Evolutionary conservation across 1,284 basidiomycete species (phyloP).

Genomic region (Meira nashicola): DNA sequence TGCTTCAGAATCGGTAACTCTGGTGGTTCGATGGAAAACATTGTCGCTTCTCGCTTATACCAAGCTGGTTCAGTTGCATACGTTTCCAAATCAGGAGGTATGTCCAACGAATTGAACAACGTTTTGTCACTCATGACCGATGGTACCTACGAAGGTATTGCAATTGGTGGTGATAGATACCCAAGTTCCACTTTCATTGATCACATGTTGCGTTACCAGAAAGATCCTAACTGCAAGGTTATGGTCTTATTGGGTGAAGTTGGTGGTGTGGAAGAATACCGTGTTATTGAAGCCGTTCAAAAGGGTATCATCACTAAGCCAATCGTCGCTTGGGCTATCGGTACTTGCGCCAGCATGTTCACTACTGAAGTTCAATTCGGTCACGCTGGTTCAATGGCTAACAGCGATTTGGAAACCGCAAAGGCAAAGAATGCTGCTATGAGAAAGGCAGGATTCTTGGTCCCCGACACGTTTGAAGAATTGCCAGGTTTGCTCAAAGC

Average conservation of each 20-base stretch:
- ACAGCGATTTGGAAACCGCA: constrained; percentile 93
- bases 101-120: constrained; percentile 99
- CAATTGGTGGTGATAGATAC: constrained; percentile 98
- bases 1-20: constrained; percentile 99
- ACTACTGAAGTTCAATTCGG: constrained; percentile 98
- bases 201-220: constrained; percentile 94
- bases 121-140: constrained; percentile 95
- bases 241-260: constrained; percentile 97
- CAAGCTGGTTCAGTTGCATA: constrained; percentile 94
- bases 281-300: constrained; percentile 97
- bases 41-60: constrained; percentile 97
- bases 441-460: constrained; percentile 90
- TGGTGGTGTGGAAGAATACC: constrained; percentile 97
- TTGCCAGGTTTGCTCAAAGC: constrained; percentile 77
- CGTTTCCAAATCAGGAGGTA: constrained; percentile 98
- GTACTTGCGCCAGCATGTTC: constrained; percentile 99
- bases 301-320: constrained; percentile 91
- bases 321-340: constrained; percentile 98
- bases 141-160: constrained; percentile 99
- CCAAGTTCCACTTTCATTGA: constrained; percentile 98
- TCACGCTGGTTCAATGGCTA: constrained; percentile 96
- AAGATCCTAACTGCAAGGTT: constrained; percentile 96
- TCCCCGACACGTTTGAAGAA: constrained; percentile 96
- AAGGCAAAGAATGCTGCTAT: constrained; percentile 96
- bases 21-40: constrained; percentile 99